Evolutionary conservation across 1,284 basidiomycete genomes (phyloP).

Genomic region (Xerocomus minutiporus): DNA sequence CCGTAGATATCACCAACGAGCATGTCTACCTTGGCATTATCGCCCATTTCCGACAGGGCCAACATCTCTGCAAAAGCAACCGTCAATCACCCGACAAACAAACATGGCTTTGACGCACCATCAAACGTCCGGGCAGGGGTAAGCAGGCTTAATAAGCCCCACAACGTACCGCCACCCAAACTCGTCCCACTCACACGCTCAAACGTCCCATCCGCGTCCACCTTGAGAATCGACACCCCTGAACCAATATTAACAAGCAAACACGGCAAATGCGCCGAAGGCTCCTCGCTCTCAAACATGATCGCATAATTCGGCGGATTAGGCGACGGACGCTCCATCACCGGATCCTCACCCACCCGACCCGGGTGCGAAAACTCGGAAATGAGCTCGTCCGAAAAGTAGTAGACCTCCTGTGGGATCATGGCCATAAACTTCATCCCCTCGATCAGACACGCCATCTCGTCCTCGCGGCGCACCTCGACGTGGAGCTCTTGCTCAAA

Average conservation of each 20-base stretch:
- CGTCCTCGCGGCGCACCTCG: slow-evolving; percentile 88
- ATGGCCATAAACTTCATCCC: slow-evolving; percentile 95
- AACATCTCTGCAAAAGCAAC: slow-evolving; percentile 78
- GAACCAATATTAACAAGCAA: slow-evolving; percentile 97
- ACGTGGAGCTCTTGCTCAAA: slow-evolving; percentile 77
- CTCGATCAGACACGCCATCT: slow-evolving; percentile 98
- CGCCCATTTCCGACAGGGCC: slow-evolving; percentile 85
- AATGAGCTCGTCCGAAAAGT: slow-evolving; percentile 97
- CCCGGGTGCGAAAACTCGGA: slow-evolving; percentile 74
- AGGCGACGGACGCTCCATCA: slow-evolving; percentile 85
- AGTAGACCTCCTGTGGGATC: slow-evolving; percentile 98
- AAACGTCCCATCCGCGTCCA: slow-evolving; percentile 91
- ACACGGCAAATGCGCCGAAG: slow-evolving; percentile 89
- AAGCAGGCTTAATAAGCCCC: slow-evolving; percentile 91
- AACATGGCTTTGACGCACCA: slow-evolving; percentile 50
- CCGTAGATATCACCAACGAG: slow-evolving; percentile 99
- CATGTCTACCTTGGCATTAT: slow-evolving; percentile 96
- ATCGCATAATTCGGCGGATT: slow-evolving; percentile 89
- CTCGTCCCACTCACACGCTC: slow-evolving; percentile 98
- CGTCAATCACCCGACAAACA: slow-evolving; percentile 6
- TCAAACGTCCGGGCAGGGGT: slow-evolving; percentile 97
- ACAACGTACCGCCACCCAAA: slow-evolving; percentile 97
- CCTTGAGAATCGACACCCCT: slow-evolving; percentile 96
- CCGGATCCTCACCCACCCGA: slow-evolving; percentile 16
- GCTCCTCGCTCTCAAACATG: slow-evolving; percentile 71